Evolutionary conservation across 106 monocot genomes (phyloP).

Genomic region (Agapanthus africanus): DNA sequence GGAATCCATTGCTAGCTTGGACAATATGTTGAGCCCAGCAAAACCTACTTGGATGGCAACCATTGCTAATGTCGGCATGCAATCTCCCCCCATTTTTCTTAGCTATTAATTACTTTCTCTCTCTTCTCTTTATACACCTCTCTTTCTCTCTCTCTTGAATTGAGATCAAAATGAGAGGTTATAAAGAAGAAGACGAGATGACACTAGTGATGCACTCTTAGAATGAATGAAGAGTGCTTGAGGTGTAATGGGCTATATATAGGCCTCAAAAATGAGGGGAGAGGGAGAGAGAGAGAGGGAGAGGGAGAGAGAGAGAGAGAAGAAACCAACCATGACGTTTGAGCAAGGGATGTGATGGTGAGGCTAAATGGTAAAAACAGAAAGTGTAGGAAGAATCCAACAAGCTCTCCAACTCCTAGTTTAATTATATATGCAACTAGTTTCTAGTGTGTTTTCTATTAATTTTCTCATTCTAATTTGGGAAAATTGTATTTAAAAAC

Average conservation of each 20-base stretch:
- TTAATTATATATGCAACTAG: too few species aligned
- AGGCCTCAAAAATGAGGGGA: too few species aligned
- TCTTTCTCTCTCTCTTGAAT: background rate
- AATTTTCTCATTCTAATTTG: too few species aligned
- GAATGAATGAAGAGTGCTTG: background rate
- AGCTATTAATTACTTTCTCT: background rate
- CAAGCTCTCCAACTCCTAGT: too few species aligned
- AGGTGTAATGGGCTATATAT: background rate
- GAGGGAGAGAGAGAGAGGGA: slow-evolving; percentile 1
- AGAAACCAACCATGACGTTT: background rate
- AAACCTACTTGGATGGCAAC: slow-evolving; percentile 65
- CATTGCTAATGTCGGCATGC: slow-evolving; percentile 47
- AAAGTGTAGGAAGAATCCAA: slow-evolving; percentile 18
- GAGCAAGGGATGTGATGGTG: background rate
- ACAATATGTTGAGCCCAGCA: slow-evolving; percentile 71
- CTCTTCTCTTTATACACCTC: background rate
- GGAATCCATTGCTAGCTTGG: slow-evolving; percentile 72
- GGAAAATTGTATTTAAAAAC: too few species aligned
- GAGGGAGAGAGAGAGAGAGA: background rate
- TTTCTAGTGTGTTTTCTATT: too few species aligned
- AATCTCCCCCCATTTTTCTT: slow-evolving; percentile 5
- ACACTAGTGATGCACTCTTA: too few species aligned
- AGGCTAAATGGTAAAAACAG: slow-evolving; percentile 16
- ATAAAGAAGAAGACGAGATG: background rate
- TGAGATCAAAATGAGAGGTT: background rate